Evolutionary conservation across 2,329 filamentous ascomycete genomes (phyloP).

Genomic region (Sporothrix phasma): DNA sequence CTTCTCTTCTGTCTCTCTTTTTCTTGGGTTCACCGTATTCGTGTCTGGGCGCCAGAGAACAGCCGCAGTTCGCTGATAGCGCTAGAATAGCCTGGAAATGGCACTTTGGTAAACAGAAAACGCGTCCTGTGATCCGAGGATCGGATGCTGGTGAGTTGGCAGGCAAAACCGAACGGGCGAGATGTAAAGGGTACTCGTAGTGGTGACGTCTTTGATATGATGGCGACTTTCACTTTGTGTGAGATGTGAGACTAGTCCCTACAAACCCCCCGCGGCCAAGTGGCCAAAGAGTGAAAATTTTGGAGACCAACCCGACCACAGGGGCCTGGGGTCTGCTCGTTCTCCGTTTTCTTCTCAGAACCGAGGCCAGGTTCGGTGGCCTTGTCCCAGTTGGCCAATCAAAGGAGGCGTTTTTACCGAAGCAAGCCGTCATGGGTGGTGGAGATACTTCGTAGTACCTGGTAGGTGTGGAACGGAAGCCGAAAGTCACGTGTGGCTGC

Average conservation of each 20-base stretch:
- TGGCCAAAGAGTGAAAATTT: background rate
- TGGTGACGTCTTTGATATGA: slow-evolving; percentile 7
- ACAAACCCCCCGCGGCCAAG: background rate
- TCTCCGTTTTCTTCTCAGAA: slow-evolving; percentile 2
- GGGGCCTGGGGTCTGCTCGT: background rate
- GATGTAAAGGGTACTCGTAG: background rate
- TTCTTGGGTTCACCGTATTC: background rate
- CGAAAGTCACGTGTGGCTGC: slow-evolving; percentile 1
- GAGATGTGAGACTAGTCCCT: no score
- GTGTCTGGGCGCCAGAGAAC: background rate
- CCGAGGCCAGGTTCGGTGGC: slow-evolving; percentile 8
- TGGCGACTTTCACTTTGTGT: no score
- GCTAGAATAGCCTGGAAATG: background rate
- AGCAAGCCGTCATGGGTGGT: slow-evolving; percentile 1
- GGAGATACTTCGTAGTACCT: no score
- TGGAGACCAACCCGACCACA: background rate
- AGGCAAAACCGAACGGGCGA: background rate
- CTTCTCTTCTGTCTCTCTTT: background rate
- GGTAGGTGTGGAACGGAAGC: background rate
- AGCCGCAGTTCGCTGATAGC: background rate
- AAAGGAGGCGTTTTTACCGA: slow-evolving; percentile 17
- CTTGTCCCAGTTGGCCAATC: slow-evolving; percentile 12
- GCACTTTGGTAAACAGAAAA: background rate
- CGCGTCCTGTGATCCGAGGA: background rate
- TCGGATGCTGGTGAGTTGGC: background rate